These are phyloP conservation scores for Asterionellopsis glacialis DNA, from an alignment of 108 stramenopile species.

Conservation along the genomic window DNA sequence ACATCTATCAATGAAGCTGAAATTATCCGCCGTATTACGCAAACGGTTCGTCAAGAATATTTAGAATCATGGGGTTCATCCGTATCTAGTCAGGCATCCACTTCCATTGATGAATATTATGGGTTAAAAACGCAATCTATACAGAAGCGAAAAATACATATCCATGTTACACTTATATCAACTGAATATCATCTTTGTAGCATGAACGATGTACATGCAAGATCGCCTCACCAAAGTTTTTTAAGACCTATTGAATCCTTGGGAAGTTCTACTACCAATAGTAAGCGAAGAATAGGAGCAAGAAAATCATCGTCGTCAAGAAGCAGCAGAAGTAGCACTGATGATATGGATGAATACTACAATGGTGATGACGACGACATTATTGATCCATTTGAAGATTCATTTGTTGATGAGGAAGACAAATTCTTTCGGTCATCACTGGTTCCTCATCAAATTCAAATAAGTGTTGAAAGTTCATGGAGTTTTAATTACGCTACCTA, in stretches of 20 bases:
- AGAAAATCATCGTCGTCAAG: background rate
- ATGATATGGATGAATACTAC: background rate
- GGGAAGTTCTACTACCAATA: background rate
- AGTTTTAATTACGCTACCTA: conserved; percentile 67
- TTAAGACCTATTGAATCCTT: conserved; percentile 18
- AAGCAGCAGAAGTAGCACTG: background rate
- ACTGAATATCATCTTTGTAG: conserved; percentile 67
- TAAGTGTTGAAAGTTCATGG: conserved; percentile 63
- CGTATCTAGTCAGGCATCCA: too few relatives aligned
- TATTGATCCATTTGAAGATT: conserved; percentile 7
- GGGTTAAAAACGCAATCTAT: conserved; percentile 11
- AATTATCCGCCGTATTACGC: conserved; percentile 32
- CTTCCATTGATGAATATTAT: too few relatives aligned
- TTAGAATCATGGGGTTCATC: conserved; percentile 33
- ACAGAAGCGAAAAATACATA: conserved; percentile 21
- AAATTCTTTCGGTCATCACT: too few relatives aligned
- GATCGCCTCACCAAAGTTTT: conserved; percentile 53
- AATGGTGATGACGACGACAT: conserved; percentile 11
- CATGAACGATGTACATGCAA: conserved; percentile 62
- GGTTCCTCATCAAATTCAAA: conserved; percentile 7
- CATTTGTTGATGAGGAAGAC: too few relatives aligned
- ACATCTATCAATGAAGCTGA: conserved; percentile 23
- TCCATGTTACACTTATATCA: conserved; percentile 5
- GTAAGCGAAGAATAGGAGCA: too few relatives aligned
- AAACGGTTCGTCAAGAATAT: conserved; percentile 27